phyloP scores from a whole-genome alignment of 192 early-diverging fungal species.

The Thamnidium elegans region DNA sequence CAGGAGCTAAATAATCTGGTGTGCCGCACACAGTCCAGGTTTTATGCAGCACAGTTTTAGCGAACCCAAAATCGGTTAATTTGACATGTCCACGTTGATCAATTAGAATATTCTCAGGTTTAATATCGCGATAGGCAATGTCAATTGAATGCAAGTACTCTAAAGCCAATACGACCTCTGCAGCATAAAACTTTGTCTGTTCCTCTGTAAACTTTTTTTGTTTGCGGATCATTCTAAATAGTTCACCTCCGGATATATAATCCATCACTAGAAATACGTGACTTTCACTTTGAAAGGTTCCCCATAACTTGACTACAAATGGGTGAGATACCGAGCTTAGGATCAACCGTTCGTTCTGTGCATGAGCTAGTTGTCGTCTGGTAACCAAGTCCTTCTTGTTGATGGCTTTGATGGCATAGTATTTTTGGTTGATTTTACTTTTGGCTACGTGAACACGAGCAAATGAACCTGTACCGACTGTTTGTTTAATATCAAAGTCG shows the following conservation, averaged over 20 bases:
- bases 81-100: slow-evolving; percentile 89
- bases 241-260: slow-evolving; percentile 90
- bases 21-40: slow-evolving; percentile 73
- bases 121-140: slow-evolving; percentile 85
- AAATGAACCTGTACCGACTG: slow-evolving; percentile 92
- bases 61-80: slow-evolving; percentile 93
- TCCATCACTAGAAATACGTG: slow-evolving; percentile 93
- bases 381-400: slow-evolving; percentile 89
- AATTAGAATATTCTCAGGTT: slow-evolving; percentile 84
- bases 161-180: slow-evolving; percentile 86
- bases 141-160: slow-evolving; percentile 89
- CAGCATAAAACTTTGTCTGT: slow-evolving; percentile 78
- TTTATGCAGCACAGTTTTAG: slow-evolving; percentile 42
- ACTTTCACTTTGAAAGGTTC: slow-evolving; percentile 82
- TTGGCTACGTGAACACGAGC: slow-evolving; percentile 92
- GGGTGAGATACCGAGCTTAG: slow-evolving; percentile 80
- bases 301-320: slow-evolving; percentile 86
- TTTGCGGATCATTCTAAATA: slow-evolving; percentile 65
- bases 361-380: slow-evolving; percentile 94
- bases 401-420: slow-evolving; percentile 94
- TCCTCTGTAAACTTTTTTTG: slow-evolving; percentile 55
- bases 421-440: slow-evolving; percentile 68
- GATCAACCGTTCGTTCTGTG: slow-evolving; percentile 89
- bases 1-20: slow-evolving; percentile 82
- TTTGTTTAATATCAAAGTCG: slow-evolving; percentile 80